Base-by-base conservation (phyloP, 257 asterid species). In the Solanum raphanifolium region DNA sequence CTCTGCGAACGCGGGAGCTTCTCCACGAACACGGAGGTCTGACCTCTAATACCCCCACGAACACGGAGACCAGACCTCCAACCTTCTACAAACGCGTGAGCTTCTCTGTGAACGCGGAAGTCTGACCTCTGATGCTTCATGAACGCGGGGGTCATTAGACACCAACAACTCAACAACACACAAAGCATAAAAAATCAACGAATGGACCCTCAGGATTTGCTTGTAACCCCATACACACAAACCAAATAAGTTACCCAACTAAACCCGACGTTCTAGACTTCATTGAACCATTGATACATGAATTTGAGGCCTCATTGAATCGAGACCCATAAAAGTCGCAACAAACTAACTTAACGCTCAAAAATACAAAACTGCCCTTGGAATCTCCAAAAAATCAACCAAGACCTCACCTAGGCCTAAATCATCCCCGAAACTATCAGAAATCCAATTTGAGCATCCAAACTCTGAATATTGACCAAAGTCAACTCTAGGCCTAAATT, bases 71-170 rank as follows among this genome's bases (percentile, higher is more conserved):
- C 52, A 43, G 5, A 43, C 52, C 52, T 43, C 15, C 16, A 43
- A 43, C 52, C 16, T 43, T 43, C 1, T 0, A 16, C 5, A 0
- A 43, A 3, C 15, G 4, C 13, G 4, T 41, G 13, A 41, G 2
- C 48, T 41, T 41, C 13, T 41, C 4, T 10, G 1, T 41, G 46
- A 41, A 41, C 5, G 16, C 0, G 48, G 0, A 41, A 41, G 48
- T 41, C 15, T 41, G 18, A 43, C 55, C 55, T 43, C 1, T 13
- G 1, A 5, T 0, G 20, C 1, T 13, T 13, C 20, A 5, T 16
- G 58, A 46, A 46, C 20, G 3, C 20, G 0, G 20, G 7, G 58
- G 21, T 15, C 21, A 15, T 48, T 13, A 48, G 58, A 48, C 21
- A 48, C 3, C 58, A 48, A 15, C 21, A 48, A 48, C 58, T 48